phyloP scores from a whole-genome alignment of 306 rosid genomes.

The Trifolium subterraneum region DNA sequence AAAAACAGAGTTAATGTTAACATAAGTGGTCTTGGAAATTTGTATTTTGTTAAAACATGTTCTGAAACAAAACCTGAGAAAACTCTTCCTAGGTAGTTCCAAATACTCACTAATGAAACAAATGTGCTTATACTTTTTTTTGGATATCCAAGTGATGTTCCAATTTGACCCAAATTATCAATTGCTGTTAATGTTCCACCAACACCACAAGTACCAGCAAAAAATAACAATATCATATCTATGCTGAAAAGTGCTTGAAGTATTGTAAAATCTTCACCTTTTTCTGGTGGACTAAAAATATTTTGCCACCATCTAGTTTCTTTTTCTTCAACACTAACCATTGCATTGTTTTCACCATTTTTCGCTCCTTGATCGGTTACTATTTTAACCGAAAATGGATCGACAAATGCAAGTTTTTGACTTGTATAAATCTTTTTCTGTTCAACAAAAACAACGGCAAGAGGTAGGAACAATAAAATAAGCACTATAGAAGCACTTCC shows the following conservation, averaged over 20 bases:
- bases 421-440: conserved; percentile 43
- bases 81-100: conserved; percentile 63
- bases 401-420: conserved; percentile 5
- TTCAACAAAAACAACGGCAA: conserved; percentile 56
- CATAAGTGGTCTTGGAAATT: conserved; percentile 59
- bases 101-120: conserved; percentile 66
- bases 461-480: conserved; percentile 63
- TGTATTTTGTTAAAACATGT: conserved; percentile 43
- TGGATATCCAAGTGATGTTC: conserved; percentile 55
- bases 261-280: conserved; percentile 68
- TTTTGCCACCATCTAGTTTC: conserved; percentile 55
- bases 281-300: conserved; percentile 51
- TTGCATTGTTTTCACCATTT: not conserved
- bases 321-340: not conserved
- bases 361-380: not conserved
- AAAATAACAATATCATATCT: conserved; percentile 60
- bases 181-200: conserved; percentile 67
- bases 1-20: conserved; percentile 51
- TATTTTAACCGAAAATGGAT: conserved; percentile 39
- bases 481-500: conserved; percentile 55
- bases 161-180: conserved; percentile 70
- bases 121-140: conserved; percentile 56
- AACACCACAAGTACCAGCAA: conserved; percentile 59
- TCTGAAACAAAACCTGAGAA: conserved; percentile 61
- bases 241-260: conserved; percentile 69